Conservation (phyloP, 352 stramenopile genomes). For the Aphanomyces euteiches region DNA sequence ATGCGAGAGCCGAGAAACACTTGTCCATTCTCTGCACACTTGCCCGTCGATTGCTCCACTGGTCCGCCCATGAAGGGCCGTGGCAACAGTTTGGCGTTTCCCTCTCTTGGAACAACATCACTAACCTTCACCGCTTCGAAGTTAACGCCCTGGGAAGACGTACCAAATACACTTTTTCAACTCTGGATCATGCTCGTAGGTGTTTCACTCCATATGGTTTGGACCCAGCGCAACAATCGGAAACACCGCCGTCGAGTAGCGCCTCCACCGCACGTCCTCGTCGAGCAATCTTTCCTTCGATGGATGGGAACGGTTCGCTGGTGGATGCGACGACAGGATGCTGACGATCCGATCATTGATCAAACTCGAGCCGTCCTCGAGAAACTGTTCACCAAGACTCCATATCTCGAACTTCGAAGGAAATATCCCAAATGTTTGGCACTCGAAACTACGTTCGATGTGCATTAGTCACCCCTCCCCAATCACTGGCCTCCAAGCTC, state of each 20-base stretch:
- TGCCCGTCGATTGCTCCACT: neutral
- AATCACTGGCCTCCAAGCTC: neutral
- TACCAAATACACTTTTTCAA: neutral
- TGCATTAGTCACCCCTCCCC: neutral
- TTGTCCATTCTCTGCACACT: neutral
- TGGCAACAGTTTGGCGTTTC: neutral
- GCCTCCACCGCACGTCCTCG: too few species aligned
- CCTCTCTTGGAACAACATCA: neutral
- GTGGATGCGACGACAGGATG: too few species aligned
- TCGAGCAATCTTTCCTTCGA: too few species aligned
- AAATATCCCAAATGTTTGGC: neutral
- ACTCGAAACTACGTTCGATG: conserved; percentile 2
- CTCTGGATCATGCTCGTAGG: neutral
- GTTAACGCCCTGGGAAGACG: neutral
- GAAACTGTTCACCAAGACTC: too few species aligned
- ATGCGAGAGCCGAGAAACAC: neutral
- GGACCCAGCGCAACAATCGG: too few species aligned
- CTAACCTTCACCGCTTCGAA: neutral
- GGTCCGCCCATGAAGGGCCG: neutral
- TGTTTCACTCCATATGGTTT: neutral
- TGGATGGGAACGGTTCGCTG: too few species aligned
- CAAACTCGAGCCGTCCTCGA: too few species aligned
- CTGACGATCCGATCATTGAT: too few species aligned
- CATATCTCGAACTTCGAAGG: too few species aligned
- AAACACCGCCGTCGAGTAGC: too few species aligned